phyloP scores from a whole-genome alignment of 352 stramenopile genomes.

The Pythium monospermum region DNA sequence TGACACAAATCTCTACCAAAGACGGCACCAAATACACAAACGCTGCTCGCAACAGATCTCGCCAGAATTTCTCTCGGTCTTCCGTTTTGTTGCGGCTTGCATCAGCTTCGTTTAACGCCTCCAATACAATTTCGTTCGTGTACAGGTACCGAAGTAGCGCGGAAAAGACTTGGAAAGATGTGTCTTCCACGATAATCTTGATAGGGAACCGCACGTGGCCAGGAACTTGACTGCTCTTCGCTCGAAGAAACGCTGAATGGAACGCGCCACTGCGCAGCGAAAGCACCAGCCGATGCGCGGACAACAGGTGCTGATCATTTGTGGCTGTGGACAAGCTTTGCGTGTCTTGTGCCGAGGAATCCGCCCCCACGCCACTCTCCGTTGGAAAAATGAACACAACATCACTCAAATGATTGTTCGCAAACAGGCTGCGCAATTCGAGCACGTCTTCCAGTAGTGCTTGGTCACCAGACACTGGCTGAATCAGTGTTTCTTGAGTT shows the following conservation, averaged over 20 bases:
- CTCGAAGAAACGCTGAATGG: conserved; percentile 45
- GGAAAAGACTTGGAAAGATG: conserved; percentile 66
- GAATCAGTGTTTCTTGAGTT: conserved; percentile 10
- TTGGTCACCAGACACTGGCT: conserved; percentile 8
- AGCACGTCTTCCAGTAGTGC: conserved; percentile 46
- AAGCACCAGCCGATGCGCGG: conserved; percentile 72
- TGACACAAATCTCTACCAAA: conserved; percentile 58
- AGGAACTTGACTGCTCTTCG: conserved; percentile 63
- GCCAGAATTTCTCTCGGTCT: conserved; percentile 52
- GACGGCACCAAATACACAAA: conserved; percentile 72
- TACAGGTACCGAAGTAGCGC: conserved; percentile 71
- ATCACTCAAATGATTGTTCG: conserved; percentile 71
- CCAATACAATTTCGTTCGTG: conserved; percentile 51
- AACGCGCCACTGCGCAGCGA: conserved; percentile 74
- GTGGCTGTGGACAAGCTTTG: background rate
- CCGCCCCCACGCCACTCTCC: background rate
- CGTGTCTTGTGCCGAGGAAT: background rate
- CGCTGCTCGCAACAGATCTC: conserved; percentile 55
- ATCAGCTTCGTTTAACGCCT: background rate
- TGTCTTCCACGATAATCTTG: conserved; percentile 80
- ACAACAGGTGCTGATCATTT: conserved; percentile 43
- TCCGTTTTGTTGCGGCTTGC: conserved; percentile 13
- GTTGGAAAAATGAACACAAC: conserved; percentile 70
- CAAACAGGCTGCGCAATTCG: conserved; percentile 53
- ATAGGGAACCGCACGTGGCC: conserved; percentile 71